Evolutionary conservation across 352 stramenopile species (phyloP).

Genomic region (Discostella stelligera): DNA sequence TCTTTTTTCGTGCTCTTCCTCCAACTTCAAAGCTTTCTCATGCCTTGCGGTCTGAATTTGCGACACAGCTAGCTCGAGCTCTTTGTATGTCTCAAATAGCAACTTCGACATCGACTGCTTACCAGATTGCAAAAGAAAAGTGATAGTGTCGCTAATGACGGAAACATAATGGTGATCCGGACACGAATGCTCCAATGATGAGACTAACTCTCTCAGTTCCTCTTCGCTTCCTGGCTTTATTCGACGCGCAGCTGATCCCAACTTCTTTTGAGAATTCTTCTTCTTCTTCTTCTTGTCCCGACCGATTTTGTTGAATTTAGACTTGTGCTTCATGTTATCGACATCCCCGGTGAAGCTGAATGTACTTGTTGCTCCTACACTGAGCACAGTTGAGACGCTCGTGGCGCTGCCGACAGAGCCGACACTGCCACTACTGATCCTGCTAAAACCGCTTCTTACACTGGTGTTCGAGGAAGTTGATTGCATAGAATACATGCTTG

Average conservation of each 20-base stretch:
- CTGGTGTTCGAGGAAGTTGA: conserved; percentile 72
- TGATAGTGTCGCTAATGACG: conserved; percentile 68
- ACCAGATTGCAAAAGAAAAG: conserved; percentile 59
- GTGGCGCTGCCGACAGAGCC: conserved; percentile 52
- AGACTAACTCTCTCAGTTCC: conserved; percentile 67
- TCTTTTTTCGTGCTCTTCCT: conserved; percentile 44
- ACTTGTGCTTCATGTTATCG: conserved; percentile 73
- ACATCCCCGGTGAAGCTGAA: conserved; percentile 73
- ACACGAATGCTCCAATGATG: conserved; percentile 53
- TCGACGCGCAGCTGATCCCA: conserved; percentile 34
- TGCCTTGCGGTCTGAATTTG: conserved; percentile 55
- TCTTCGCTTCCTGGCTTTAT: conserved; percentile 71
- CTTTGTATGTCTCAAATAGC: conserved; percentile 46
- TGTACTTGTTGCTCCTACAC: conserved; percentile 59
- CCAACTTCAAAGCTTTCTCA: conserved; percentile 30
- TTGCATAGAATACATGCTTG: conserved; percentile 73
- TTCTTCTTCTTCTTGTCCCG: conserved; percentile 68
- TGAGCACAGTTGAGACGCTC: conserved; percentile 79
- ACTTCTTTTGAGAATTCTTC: conserved; percentile 73
- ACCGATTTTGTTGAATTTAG: conserved; percentile 81
- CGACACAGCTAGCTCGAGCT: conserved; percentile 35
- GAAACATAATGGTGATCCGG: conserved; percentile 51
- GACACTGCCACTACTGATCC: conserved; percentile 37
- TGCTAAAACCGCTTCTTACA: conserved; percentile 63
- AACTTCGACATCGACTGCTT: conserved; percentile 38